A percentile compares a stretch with the other conserved stretches of the same genome.
phyloP scores from a whole-genome alignment of 352 stramenopile genomes.

The Halophytophthora polymorphica region DNA sequence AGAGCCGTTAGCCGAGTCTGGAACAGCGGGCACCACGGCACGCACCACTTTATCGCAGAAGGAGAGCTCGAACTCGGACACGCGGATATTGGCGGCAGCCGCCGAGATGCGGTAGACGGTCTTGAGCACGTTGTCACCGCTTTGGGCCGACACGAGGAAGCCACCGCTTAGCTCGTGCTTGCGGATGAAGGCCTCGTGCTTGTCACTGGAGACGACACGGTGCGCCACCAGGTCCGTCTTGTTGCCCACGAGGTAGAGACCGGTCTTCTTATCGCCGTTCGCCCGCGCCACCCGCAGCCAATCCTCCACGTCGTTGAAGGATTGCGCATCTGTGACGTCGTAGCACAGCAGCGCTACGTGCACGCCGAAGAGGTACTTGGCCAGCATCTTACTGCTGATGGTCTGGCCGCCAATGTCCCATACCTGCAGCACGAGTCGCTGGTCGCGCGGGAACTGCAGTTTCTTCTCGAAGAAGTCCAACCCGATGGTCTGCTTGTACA shows the following conservation, averaged over 20 bases:
- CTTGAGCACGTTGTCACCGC: constrained; percentile 80
- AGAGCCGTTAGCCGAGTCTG: constrained; percentile 1
- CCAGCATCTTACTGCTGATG: constrained; percentile 87
- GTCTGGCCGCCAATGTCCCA: constrained; percentile 89
- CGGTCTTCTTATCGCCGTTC: constrained; percentile 32
- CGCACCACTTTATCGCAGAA: constrained; percentile 74
- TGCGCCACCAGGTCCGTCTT: constrained; percentile 85
- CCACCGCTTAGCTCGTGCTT: constrained; percentile 55
- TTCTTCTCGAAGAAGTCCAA: constrained; percentile 89
- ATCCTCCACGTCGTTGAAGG: constrained; percentile 78
- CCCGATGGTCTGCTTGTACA: constrained; percentile 88
- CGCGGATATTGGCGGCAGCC: constrained; percentile 55
- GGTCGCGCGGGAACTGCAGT: constrained; percentile 66
- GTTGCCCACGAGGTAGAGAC: constrained; percentile 81
- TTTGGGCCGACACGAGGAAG: constrained; percentile 83
- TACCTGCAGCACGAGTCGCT: constrained; percentile 76
- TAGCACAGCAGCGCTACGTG: constrained; percentile 85
- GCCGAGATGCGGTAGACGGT: constrained; percentile 76
- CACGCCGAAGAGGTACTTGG: constrained; percentile 80
- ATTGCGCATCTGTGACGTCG: constrained; percentile 83
- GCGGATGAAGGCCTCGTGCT: constrained; percentile 77
- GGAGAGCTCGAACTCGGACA: constrained; percentile 80
- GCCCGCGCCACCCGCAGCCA: constrained; percentile 59
- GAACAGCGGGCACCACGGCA: constrained; percentile 35
- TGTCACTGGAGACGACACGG: constrained; percentile 60